Base-by-base conservation (phyloP, 2,329 filamentous ascomycete species). In the Paracoccidioides brasiliensis region DNA sequence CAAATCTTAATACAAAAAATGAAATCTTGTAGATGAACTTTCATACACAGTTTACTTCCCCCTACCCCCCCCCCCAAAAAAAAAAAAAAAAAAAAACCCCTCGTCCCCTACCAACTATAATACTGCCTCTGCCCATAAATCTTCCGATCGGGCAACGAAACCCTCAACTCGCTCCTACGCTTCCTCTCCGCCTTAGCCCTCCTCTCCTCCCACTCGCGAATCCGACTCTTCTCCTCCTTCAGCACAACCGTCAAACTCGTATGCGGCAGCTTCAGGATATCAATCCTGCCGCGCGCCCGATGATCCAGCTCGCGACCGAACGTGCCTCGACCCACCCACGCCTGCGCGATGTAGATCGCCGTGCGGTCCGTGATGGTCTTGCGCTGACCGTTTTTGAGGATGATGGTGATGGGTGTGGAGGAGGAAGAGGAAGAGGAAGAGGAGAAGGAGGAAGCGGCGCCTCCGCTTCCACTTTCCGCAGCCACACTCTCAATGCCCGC, bases 151-250 rank as follows among this genome's bases (percentile, higher is more conserved):
- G 91, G 91, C 54, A 97, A 75, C 64, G 90, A 88, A 10, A 86
- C 80, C 91, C 91, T 96, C 14, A 91, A 82, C 60, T 88, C 87
- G 58, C 83, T 80, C 66, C 83, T 83, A 55, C 80, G 77, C 69
- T 86, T 79, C 74, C 88, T 91, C 64, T 83, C 80, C 64, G 85
- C 78, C 76, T 88, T 91, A 62, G 83, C 83, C 67, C 88, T 79
- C 57, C 84, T 82, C 66, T 96, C 90, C 56, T 88, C 78, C 66
- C 85, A 81, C 67, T 90, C 80, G 58, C 93, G 81, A 65, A 96
- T 83, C 55, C 90, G 79, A 5, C 93, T 95, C 70, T 86, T 86
- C 70, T 97, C 90, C 69, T 98, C 93, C 75, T 97, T 98, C 67
- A 98, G 75, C 12, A 95, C 70, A 40, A 98, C 74, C 0, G 84